phyloP scores from a whole-genome alignment of 441 rosid genomes.

The Erysimum cheiri region DNA sequence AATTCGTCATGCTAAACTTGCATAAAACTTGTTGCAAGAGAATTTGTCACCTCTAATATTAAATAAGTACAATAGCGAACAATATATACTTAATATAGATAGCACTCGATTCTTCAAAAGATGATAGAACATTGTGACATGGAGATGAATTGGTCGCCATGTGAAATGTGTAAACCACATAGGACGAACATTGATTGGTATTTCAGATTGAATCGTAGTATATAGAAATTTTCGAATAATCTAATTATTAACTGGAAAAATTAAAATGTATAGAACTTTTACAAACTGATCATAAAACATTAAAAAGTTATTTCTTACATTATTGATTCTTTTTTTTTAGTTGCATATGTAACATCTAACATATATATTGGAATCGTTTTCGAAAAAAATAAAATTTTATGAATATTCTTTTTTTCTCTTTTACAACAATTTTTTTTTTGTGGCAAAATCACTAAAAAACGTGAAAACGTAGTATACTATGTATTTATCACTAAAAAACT shows the following conservation, averaged over 20 bases:
- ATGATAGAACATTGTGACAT: background rate
- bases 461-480: background rate
- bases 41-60: background rate
- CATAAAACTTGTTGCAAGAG: background rate
- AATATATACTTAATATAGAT: background rate
- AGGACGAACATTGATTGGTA: background rate
- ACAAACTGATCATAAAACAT: background rate
- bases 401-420: background rate
- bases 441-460: background rate
- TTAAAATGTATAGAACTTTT: background rate
- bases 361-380: background rate
- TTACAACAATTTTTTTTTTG: no score
- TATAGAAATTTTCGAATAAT: background rate
- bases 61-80: background rate
- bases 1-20: constrained; percentile 4
- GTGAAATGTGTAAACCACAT: background rate
- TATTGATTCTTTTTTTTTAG: background rate
- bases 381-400: background rate
- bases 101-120: background rate
- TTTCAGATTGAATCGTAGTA: background rate
- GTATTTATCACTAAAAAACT: constrained; percentile 7
- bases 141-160: background rate
- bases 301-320: background rate
- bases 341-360: background rate
- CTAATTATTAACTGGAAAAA: background rate